Evolutionary conservation across 768 basidiomycete species (phyloP).

Genomic region (Tylopilus felleus): DNA sequence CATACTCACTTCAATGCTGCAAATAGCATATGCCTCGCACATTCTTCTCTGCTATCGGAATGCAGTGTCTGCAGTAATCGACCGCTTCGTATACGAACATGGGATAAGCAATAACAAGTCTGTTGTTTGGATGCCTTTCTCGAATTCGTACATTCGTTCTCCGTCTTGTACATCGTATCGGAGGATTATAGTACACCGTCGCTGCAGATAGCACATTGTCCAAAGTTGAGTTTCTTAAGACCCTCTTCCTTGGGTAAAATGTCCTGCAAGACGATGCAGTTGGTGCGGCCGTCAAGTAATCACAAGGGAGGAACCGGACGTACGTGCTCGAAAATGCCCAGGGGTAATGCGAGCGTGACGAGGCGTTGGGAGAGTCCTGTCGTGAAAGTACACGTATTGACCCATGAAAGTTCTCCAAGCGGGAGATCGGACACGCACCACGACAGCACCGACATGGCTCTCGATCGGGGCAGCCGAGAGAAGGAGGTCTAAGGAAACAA

Average conservation of each 20-base stretch:
- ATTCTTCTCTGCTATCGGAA: too few relatives aligned
- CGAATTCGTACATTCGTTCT: too few relatives aligned
- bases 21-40: constrained; percentile 62
- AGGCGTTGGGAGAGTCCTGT: constrained; percentile 75
- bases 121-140: too few relatives aligned
- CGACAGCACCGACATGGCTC: constrained; percentile 66
- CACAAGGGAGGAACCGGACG: constrained; percentile 14
- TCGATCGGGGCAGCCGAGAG: constrained; percentile 70
- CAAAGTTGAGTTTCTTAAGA: constrained; percentile 53
- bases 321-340: constrained; percentile 75
- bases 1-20: constrained; percentile 70
- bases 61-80: too few relatives aligned
- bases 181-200: constrained; percentile 38
- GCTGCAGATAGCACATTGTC: constrained; percentile 64
- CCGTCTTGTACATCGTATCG: too few relatives aligned
- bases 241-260: constrained; percentile 66
- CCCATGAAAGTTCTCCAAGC: not conserved
- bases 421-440: constrained; percentile 40
- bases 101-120: too few relatives aligned
- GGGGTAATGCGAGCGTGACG: constrained; percentile 68
- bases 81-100: too few relatives aligned
- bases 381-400: not conserved
- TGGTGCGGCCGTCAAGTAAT: not conserved
- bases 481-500: constrained; percentile 64
- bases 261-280: constrained; percentile 40